phyloP scores from a whole-genome alignment of 1,284 basidiomycete species.

The Leucoagaricus sp. region DNA sequence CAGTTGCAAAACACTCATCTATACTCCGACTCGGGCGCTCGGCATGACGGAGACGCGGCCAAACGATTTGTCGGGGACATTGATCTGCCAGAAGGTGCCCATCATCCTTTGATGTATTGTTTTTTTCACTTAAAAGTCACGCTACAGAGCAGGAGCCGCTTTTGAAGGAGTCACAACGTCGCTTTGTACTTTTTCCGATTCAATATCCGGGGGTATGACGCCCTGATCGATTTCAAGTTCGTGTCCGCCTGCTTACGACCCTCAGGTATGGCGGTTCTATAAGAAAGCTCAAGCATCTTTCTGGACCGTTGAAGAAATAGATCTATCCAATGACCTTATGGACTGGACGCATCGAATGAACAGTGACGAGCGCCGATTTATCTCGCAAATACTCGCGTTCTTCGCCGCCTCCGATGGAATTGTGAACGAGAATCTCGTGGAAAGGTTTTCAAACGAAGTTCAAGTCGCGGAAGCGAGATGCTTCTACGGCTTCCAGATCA shows the following conservation, averaged over 20 bases:
- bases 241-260: conserved; percentile 28
- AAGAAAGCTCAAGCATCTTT: conserved; percentile 91
- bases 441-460: conserved; percentile 93
- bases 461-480: conserved; percentile 94
- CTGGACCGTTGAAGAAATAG: conserved; percentile 98
- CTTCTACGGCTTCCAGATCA: conserved; percentile 99
- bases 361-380: conserved; percentile 90
- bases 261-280: conserved; percentile 95
- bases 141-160: conserved; percentile 74
- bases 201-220: conserved; percentile 82
- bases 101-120: conserved; percentile 27
- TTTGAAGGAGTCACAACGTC: conserved; percentile 73
- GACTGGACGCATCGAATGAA: conserved; percentile 94
- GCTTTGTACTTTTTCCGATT: conserved; percentile 93
- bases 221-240: conserved; percentile 1
- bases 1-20: neutral
- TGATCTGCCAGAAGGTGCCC: conserved; percentile 59
- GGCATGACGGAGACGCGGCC: neutral
- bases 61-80: conserved; percentile 58
- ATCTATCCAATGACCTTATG: conserved; percentile 87
- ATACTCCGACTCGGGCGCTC: neutral
- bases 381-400: conserved; percentile 96
- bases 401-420: conserved; percentile 97
- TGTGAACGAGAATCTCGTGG: conserved; percentile 95
- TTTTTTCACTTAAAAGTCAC: conserved; percentile 26